Conservation (phyloP, 805 yeast genomes). For the Pichia sporocuriosa region DNA sequence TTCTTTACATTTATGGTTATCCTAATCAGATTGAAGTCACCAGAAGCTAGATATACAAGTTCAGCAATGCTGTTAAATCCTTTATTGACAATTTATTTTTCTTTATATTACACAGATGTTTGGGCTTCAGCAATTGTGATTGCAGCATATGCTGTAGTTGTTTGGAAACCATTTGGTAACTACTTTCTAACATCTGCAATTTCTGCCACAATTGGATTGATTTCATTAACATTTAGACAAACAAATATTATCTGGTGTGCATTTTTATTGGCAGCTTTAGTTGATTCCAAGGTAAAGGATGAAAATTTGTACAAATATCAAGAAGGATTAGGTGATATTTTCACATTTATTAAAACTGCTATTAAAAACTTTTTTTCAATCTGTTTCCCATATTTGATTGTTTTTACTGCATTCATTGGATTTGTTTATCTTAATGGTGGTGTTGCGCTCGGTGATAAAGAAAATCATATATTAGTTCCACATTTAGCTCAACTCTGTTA, state of each 20-base stretch:
- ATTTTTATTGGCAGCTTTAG: conserved; percentile 46
- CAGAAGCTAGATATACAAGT: conserved; percentile 15
- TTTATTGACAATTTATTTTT: conserved; percentile 62
- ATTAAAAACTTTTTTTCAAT: conserved; percentile 25
- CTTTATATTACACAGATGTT: conserved; percentile 84
- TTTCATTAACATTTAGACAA: conserved; percentile 75
- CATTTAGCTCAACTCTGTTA: conserved; percentile 82
- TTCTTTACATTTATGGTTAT: conserved; percentile 28
- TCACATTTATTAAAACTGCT: conserved; percentile 25
- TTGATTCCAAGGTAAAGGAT: conserved; percentile 43
- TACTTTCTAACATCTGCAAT: conserved; percentile 22
- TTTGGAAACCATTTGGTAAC: conserved; percentile 23
- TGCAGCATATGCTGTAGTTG: conserved; percentile 43
- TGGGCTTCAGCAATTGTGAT: conserved; percentile 78
- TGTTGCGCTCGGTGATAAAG: conserved; percentile 86
- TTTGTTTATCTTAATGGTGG: conserved; percentile 72
- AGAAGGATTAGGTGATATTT: conserved; percentile 22
- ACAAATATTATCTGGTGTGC: conserved; percentile 87
- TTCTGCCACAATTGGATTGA: conserved; percentile 50
- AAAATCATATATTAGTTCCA: conserved; percentile 64
- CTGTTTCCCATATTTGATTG: conserved; percentile 45
- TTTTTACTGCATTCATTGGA: conserved; percentile 43
- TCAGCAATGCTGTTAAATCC: conserved; percentile 51
- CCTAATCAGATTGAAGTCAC: conserved; percentile 12
- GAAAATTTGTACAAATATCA: conserved; percentile 26